phyloP scores from a whole-genome alignment of 768 basidiomycete genomes.

The Kwoniella bestiolae region DNA sequence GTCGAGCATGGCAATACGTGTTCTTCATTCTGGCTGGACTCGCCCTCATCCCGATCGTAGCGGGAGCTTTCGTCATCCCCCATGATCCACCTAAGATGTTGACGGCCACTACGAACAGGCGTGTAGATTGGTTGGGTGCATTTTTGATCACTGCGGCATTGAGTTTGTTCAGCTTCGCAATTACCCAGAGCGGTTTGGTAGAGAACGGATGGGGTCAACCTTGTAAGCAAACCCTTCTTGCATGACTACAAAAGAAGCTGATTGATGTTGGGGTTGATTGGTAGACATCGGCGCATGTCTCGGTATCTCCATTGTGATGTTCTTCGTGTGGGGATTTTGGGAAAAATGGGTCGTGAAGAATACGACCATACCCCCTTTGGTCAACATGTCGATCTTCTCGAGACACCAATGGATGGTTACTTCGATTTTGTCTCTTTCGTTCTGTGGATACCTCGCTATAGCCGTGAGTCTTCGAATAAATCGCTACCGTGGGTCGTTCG shows the following conservation, averaged over 20 bases:
- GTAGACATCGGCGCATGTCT: slow-evolving; percentile 72
- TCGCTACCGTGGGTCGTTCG: too few relatives aligned
- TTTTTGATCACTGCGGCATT: slow-evolving; percentile 67
- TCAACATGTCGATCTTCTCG: slow-evolving; percentile 32
- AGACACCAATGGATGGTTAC: slow-evolving; percentile 31
- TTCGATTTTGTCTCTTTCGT: slow-evolving; percentile 19
- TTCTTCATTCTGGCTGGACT: slow-evolving; percentile 69
- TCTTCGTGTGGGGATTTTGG: slow-evolving; percentile 67
- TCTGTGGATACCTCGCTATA: slow-evolving; percentile 19
- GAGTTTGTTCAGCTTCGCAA: slow-evolving; percentile 70
- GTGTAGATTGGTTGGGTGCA: slow-evolving; percentile 78
- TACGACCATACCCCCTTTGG: slow-evolving; percentile 33
- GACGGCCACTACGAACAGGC: slow-evolving; percentile 65
- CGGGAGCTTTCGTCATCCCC: slow-evolving; percentile 67
- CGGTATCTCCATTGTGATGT: slow-evolving; percentile 66
- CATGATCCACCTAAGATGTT: slow-evolving; percentile 62
- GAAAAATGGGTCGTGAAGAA: slow-evolving; percentile 64
- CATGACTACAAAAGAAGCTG: too few relatives aligned
- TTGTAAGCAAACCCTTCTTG: too few relatives aligned
- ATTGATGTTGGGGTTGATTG: background rate
- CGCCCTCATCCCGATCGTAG: slow-evolving; percentile 63
- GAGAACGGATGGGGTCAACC: slow-evolving; percentile 65
- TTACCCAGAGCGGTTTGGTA: slow-evolving; percentile 68
- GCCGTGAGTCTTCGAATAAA: slow-evolving; percentile 4
- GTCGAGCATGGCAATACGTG: slow-evolving; percentile 60